Evolutionary conservation across 164 flowering plant genomes (phyloP).

Genomic region (Vitis labrusca): DNA sequence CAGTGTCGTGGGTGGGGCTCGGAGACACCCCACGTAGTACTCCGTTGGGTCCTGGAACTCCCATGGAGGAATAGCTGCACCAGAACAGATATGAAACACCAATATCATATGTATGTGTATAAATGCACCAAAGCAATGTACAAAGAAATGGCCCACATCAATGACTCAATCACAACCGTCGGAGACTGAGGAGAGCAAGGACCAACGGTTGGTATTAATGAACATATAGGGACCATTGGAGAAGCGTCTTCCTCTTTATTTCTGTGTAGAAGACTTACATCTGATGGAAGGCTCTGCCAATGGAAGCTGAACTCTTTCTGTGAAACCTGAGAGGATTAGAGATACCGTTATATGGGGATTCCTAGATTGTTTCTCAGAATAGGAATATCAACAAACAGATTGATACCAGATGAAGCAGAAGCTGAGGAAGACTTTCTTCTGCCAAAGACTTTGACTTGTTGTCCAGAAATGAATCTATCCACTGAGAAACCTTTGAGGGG

Average conservation of each 20-base stretch:
- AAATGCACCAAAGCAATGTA: background rate
- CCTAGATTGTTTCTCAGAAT: background rate
- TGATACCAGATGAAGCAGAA: constrained; percentile 22
- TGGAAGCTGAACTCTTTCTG: constrained; percentile 40
- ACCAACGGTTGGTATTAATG: background rate
- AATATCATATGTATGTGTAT: background rate
- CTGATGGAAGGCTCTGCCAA: constrained; percentile 34
- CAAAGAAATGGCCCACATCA: background rate
- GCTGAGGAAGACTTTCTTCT: constrained; percentile 46
- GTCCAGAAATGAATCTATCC: constrained; percentile 62
- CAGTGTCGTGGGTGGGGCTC: constrained; percentile 41
- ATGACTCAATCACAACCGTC: background rate
- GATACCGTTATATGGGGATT: background rate
- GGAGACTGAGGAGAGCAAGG: background rate
- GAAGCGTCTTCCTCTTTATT: background rate
- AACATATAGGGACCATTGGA: background rate
- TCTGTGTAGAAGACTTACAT: constrained; percentile 25
- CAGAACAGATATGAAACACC: background rate
- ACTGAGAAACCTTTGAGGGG: constrained; percentile 65
- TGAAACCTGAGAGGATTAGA: constrained; percentile 25
- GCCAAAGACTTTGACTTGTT: constrained; percentile 74
- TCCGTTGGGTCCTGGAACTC: constrained; percentile 74
- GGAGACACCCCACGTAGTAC: constrained; percentile 54
- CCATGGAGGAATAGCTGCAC: constrained; percentile 45
- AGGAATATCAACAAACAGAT: background rate